Base-by-base conservation (phyloP, 2,329 filamentous ascomycete species). In the Botrytis galanthina region DNA sequence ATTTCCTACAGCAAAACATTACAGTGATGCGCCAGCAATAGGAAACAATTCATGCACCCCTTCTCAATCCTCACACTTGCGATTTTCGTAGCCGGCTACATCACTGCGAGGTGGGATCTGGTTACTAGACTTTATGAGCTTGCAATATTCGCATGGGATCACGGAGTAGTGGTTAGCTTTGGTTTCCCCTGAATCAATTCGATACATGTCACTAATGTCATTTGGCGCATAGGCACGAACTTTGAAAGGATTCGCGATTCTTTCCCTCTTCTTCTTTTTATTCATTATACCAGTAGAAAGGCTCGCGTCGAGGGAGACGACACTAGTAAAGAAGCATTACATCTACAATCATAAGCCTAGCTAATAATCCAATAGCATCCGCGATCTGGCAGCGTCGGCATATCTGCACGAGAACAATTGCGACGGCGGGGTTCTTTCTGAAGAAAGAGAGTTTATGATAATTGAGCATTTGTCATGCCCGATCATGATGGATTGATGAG, bases 41-140 rank as follows among this genome's bases (percentile, higher is more conserved):
- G 78, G 71, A 74, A 75, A 74, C 76, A 76, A 80, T 81, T 81
- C 76, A 98, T 98, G 95, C 95, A 98, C 94, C 94, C 95, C 81
- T 98, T 98, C 87, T 98, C 95, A 77, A 87, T 95, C 83, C 89
- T 98, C 84, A 97, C 95, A 81, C 91, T 97, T 85, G 94, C 93
- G 85, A 98, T 99, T 86, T 99, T 99, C 87, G 92, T 98, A 88
- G 95, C 96, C 86, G 96, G 96, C 84, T 99, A 99, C 88, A 98
- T 95, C 83, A 99, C 96, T 85, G 96, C 96, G 82, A 93, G 96
- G 87, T 99, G 96, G 95, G 96, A 98, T 85, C 91, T 99, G 76
- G 94, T 98, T 78, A 98, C 95, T 79, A 92, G 95, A 80, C 88
- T 98, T 80, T 97, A 98, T 91, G 95, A 99, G 85, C 90, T 99